These are phyloP conservation scores for Fusarium sp. DNA, from an alignment of 2,329 filamentous ascomycete species.

Conservation along the genomic window DNA sequence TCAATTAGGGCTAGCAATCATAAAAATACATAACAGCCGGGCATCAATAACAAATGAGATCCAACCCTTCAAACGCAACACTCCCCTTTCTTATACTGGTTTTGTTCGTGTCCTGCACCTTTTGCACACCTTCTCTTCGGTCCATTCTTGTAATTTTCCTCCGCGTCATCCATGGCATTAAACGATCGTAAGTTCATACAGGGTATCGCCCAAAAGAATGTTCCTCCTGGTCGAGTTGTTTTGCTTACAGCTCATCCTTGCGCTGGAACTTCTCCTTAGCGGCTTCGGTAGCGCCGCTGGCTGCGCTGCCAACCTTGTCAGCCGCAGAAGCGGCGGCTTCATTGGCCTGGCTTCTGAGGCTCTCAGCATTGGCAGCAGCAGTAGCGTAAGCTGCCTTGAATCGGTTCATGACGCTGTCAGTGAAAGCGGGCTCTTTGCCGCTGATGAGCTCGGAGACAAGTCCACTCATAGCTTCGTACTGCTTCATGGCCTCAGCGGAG, in stretches of 20 bases:
- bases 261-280: constrained; percentile 55
- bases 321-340: constrained; percentile 51
- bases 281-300: constrained; percentile 56
- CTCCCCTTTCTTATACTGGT: constrained; percentile 15
- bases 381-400: constrained; percentile 79
- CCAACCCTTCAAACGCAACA: constrained; percentile 41
- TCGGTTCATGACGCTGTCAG: constrained; percentile 80
- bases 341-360: constrained; percentile 53
- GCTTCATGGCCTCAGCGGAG: constrained; percentile 68
- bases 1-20: constrained; percentile 33
- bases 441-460: constrained; percentile 81
- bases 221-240: constrained; percentile 24
- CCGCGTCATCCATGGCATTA: constrained; percentile 39
- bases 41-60: constrained; percentile 36
- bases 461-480: constrained; percentile 77
- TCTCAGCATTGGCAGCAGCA: constrained; percentile 67
- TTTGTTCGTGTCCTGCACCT: constrained; percentile 29
- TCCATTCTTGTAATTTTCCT: constrained; percentile 27
- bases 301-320: constrained; percentile 53
- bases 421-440: constrained; percentile 84
- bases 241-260: constrained; percentile 56
- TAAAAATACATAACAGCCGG: constrained; percentile 35
- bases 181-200: constrained; percentile 46
- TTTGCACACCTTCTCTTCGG: constrained; percentile 8
- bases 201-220: constrained; percentile 48